phyloP scores from a whole-genome alignment of 768 basidiomycete species.

The Krasilnikovozyma curviuscula region DNA sequence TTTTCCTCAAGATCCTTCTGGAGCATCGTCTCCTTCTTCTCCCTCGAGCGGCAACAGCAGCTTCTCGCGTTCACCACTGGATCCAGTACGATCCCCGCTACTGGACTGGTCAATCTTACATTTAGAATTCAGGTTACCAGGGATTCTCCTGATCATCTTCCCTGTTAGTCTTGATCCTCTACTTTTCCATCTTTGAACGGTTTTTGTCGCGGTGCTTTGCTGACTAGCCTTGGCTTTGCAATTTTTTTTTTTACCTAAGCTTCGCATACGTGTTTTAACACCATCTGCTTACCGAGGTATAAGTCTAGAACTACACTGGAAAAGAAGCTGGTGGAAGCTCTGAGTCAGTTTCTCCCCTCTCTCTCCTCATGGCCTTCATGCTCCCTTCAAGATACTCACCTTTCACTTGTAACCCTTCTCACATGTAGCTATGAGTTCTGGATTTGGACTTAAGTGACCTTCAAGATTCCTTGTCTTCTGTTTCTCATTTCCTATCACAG shows the following conservation, averaged over 20 bases:
- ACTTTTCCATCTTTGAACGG: neutral
- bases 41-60: conserved; percentile 5
- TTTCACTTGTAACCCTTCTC: too few relatives aligned
- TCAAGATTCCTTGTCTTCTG: too few relatives aligned
- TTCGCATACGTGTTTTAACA: conserved; percentile 18
- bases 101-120: conserved; percentile 7
- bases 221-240: neutral
- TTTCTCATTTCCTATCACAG: too few relatives aligned
- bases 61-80: conserved; percentile 18
- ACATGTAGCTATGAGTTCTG: neutral
- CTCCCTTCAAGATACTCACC: too few relatives aligned
- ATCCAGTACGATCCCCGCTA: conserved; percentile 16
- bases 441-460: conserved; percentile 13
- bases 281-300: conserved; percentile 8
- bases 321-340: conserved; percentile 4
- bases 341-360: too few relatives aligned
- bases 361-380: too few relatives aligned
- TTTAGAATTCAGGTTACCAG: conserved; percentile 10
- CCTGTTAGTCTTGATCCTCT: conserved; percentile 5
- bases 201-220: neutral
- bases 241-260: neutral
- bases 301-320: neutral
- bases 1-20: conserved; percentile 1
- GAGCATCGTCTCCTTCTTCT: neutral
- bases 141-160: conserved; percentile 1